These are phyloP conservation scores for Brasenia schreberi DNA, from an alignment of 164 flowering plant genomes.

Conservation along the genomic window DNA sequence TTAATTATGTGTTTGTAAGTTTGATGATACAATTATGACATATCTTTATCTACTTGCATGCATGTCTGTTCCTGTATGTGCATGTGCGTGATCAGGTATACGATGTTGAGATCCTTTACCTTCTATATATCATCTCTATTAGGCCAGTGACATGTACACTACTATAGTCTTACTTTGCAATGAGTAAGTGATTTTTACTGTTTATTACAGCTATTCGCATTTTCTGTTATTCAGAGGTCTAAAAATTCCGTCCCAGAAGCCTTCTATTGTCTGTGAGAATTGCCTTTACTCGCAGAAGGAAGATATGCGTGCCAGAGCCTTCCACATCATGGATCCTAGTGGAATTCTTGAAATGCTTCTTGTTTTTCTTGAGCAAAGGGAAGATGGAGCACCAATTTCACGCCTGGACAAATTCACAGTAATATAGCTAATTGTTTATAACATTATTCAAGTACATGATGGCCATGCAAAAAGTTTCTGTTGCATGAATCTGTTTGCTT, in stretches of 20 bases:
- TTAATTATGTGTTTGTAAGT: no score
- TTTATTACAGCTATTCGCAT: neutral
- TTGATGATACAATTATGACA: no score
- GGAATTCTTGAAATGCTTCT: slow-evolving; percentile 77
- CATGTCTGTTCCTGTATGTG: no score
- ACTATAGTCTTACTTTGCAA: neutral
- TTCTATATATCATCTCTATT: no score
- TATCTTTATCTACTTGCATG: no score
- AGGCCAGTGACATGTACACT: no score
- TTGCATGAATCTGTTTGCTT: neutral
- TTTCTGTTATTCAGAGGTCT: slow-evolving; percentile 41
- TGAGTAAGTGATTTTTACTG: neutral
- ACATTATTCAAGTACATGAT: neutral
- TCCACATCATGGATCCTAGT: slow-evolving; percentile 80
- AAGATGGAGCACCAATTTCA: slow-evolving; percentile 16
- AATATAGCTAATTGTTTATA: neutral
- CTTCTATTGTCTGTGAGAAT: slow-evolving; percentile 84
- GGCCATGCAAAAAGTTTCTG: neutral
- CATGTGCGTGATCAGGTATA: no score
- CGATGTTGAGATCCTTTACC: no score
- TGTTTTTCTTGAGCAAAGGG: slow-evolving; percentile 78
- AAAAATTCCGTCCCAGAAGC: slow-evolving; percentile 79
- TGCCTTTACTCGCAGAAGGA: slow-evolving; percentile 62
- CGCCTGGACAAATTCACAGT: slow-evolving; percentile 33
- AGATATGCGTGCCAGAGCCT: slow-evolving; percentile 78